Base-by-base conservation (phyloP, 2,329 filamentous ascomycete species). In the Fusarium robinianum region DNA sequence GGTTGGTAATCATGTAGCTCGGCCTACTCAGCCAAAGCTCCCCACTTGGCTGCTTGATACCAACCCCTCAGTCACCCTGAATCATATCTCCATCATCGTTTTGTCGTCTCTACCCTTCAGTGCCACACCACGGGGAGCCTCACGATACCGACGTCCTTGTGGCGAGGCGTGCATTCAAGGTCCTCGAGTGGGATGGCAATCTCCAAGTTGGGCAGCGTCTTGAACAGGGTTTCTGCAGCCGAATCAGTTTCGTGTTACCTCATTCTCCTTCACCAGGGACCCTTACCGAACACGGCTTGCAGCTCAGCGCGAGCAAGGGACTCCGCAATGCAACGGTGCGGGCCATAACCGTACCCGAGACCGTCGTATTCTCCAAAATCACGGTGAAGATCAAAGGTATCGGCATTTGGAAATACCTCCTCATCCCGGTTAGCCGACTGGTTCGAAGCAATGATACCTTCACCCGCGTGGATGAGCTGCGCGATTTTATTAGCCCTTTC, bases 371-470 rank as follows among this genome's bases (percentile, higher is more conserved):
- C 31, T 3, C 26, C 37, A 16, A 52, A 56, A 23, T 60, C 58
- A 15, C 72, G 67, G 46, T 69, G 64, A 57, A 77, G 70, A 55
- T 75, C 61, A 51, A 77, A 77, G 9, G 42, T 53, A 42, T 76
- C 68, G 3, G 72, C 61, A 40, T 71, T 45, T 5, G 57, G 53
- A 43, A 73, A 74, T 8, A 73, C 55, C 0, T 74, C 70, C 39
- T 72, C 70, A 53, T 77, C 73, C 4, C 74, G 61, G 55, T 76
- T 74, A 16, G 67, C 73, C 11, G 70, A 72, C 55, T 71, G 66
- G 24, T 71, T 73, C 5, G 72, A 69, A 4, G 71, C 69, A 48
- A 77, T 75, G 49, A 76, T 71, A 25, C 72, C 73, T 36, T 75
- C 70, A 2, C 69, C 70, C 2, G 67, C 67, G 35, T 66, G 71